Base-by-base conservation (phyloP, 2,329 filamentous ascomycete species). In the Ceratocystis cacaofunesta region DNA sequence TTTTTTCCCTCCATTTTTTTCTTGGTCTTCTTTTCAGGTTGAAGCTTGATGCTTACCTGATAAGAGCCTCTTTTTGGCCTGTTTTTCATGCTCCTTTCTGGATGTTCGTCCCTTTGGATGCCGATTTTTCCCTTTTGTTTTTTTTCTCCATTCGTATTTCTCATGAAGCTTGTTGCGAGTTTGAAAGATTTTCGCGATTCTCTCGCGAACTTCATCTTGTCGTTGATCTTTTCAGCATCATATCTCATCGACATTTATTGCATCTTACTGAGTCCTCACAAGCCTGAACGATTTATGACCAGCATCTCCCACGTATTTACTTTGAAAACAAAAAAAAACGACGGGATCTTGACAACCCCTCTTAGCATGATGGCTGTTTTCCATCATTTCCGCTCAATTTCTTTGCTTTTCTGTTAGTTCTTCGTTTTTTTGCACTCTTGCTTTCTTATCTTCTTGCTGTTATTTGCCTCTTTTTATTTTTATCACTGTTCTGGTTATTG, bases 251-350 rank as follows among this genome's bases (percentile, higher is more conserved):
- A 28, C 55, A 58, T 10, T 8, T 36, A 10, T 15, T 41, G 17
- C 36, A 36, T 61, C 28, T 41, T 41, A 10, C 30, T 17, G 22
- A 52, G 30, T 36, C 12, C 55, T 30, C 36, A 17, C 55, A 58
- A 58, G 55, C 55, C 55, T 25, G 36, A 36, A 58, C 55, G 55
- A 58, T 58, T 58, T 36, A 58, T 58, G 55, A 58, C 55, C 55
- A n/a, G 12, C 3, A 41, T 41, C 36, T 41, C 36, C 25, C 30
- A 36, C n/a, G 17, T 58, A 58, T 36, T 58, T 17, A 58, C 55
- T 15, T 15, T 36, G 32, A 15, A 58, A 58, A 58, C 17, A 8
- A 48, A n/a, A 41, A 41, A 28, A 36, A 58, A 36, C n/a, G 28
- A 32, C 30, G 60, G 36, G n/a, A n/a, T 28, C 19, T 25, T 19